Conservation (phyloP, 768 basidiomycete species). For the Pluteus cervinus region DNA sequence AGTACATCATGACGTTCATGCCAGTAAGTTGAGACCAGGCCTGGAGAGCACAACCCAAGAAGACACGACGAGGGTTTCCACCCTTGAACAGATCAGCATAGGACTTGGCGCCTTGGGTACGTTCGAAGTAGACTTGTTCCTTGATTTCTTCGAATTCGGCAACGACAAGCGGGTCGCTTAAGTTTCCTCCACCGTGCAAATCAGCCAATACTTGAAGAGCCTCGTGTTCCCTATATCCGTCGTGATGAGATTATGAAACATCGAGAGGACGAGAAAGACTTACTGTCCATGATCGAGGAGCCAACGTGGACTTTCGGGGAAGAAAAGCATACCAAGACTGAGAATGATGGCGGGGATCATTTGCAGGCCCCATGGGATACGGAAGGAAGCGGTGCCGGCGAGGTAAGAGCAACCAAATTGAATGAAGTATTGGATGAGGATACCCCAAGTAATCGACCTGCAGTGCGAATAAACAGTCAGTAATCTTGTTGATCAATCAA, state of each 20-base stretch:
- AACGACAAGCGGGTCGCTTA: conserved; percentile 52
- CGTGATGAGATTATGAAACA: not conserved
- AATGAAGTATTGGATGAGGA: conserved; percentile 69
- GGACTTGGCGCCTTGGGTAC: conserved; percentile 65
- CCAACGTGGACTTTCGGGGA: conserved; percentile 72
- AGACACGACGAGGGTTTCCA: conserved; percentile 63
- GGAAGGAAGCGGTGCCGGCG: conserved; percentile 64
- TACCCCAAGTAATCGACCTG: conserved; percentile 71
- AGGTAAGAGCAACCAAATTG: conserved; percentile 75
- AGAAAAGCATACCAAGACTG: conserved; percentile 56
- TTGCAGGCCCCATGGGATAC: conserved; percentile 77
- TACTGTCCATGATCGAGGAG: conserved; percentile 57
- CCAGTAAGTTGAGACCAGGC: conserved; percentile 77
- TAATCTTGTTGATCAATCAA: no score
- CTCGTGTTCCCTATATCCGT: conserved; percentile 39
- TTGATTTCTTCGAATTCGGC: conserved; percentile 70
- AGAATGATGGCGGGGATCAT: conserved; percentile 73
- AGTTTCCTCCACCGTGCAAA: conserved; percentile 62
- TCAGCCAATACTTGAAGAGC: conserved; percentile 71
- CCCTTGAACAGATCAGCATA: conserved; percentile 61
- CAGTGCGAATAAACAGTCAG: no score
- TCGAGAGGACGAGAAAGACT: conserved; percentile 4
- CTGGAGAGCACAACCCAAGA: conserved; percentile 65
- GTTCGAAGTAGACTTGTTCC: conserved; percentile 52
- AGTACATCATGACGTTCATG: conserved; percentile 84